Evolutionary conservation across 306 rosid species (phyloP), one percentile per base, ranked within the genome.

Genomic region (Vachellia pachyceras): DNA sequence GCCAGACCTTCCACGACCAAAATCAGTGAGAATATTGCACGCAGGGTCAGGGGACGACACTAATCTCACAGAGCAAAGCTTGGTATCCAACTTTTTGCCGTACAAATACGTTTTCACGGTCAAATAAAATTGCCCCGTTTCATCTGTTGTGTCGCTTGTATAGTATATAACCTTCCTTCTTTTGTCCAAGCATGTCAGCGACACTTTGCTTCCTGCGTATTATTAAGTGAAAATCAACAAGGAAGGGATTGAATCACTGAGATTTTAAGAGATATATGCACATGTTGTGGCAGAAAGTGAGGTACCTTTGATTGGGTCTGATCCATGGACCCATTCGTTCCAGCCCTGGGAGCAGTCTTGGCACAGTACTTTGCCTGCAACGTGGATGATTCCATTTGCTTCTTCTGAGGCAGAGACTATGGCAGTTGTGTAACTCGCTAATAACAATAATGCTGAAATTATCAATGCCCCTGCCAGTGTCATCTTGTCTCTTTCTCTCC

Each of bases 271-370:
- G 3, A 60, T 10, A 25, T 11, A 1, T 29, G 4, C 11, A 10
- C 25, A 3, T 49, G 6, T 20, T 18, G 63, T n/a, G 20, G 13
- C 13, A 20, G 33, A 55, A 55, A 55, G 55, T 33, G 67, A 11
- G 39, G 5, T 87, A 90, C 95, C 97, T 85, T 87, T 82, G 74
- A 92, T 84, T 23, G 97, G 94, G 12, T 85, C 90, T 82, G 79
- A 79, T 39, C 91, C 94, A 9, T 73, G 61, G 67, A 85, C 78
- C 97, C 97, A 94, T 41, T 91, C 83, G 9, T 91, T 86, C 93
- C 93, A 94, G 25, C 87, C 97, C 52, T 85, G 85, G 25, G 88
- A 87, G 80, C 98, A 94, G 80, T 92, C 98, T 69, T 92, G 98
- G 90, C 98, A 94, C 55, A 91, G 18, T 40, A 94, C 97, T 84